Base-by-base conservation (phyloP, 2,329 filamentous ascomycete genomes). In the Tolypocladium sp. region DNA sequence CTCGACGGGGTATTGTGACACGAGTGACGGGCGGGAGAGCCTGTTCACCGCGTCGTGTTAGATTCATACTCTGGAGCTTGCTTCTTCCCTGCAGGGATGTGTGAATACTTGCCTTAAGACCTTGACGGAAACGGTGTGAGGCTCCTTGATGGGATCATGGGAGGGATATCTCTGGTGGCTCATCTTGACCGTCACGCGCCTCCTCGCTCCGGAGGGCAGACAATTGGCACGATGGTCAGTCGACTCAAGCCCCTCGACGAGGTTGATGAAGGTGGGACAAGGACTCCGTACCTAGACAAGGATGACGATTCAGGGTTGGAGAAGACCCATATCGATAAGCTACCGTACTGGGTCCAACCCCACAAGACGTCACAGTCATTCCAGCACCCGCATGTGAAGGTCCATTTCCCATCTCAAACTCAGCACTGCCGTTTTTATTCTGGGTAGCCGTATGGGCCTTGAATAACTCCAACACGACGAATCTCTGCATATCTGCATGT, bases 1-100 rank as follows among this genome's bases (percentile, higher is more conserved):
- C 62, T 84, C 70, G 61, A 89, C 78, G 4, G 88, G 82, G 65
- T 89, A 83, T 68, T 92, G 90, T 12, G 83, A 77, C 44, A 90
- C 86, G 58, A 93, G 83, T 4, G 89, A 88, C 1, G 90, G 92
- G 17, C 90, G 87, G 1, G 92, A 96, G 60, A 97, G 83, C 60
- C 91, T 95, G 66, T 13, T 52, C 2, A 8, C 15, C 5, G 20
- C 6, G 8, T 35, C 30, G 30, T 4, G 20, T 52, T 35, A 52
- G 30, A 7, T 17, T 15, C 49, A n/a, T 51, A 27, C 46, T 33
- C 7, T n/a, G 27, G 9, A n/a, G 15, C 27, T 51, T 20, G 5
- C 30, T 22, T 35, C 20, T 3, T 6, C 30, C 38, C 17, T 6
- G 49, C 27, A 33, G 30, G 49, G 5, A 13, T 33, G 49, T 20